Conservation (phyloP, 139 green algal genomes). For the Volvox reticuliferus region DNA sequence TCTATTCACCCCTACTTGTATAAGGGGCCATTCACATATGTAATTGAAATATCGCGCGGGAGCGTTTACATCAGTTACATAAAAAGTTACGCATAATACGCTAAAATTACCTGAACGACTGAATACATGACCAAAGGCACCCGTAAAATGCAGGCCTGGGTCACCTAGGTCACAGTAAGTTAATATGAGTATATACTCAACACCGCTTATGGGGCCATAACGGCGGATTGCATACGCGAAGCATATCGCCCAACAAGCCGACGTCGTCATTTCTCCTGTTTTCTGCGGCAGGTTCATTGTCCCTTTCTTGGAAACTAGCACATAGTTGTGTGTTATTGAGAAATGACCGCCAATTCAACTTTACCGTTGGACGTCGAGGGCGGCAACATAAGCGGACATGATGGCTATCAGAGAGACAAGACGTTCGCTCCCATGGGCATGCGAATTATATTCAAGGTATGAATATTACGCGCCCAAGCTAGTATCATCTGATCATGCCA, state of each 20-base stretch:
- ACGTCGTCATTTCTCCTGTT: neutral
- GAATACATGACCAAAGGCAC: too few relatives aligned
- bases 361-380: constrained; percentile 9
- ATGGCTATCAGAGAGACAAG: neutral
- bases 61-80: too few relatives aligned
- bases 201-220: neutral
- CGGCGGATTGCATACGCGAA: neutral
- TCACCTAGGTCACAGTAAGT: neutral
- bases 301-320: neutral
- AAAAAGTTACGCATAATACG: too few relatives aligned
- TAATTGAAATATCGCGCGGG: too few relatives aligned
- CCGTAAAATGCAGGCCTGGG: too few relatives aligned
- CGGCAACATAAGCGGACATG: neutral
- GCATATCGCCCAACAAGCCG: neutral
- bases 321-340: neutral
- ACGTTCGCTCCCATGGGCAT: constrained; percentile 37
- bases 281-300: too few relatives aligned
- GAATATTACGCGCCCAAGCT: too few relatives aligned
- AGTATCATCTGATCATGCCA: too few relatives aligned
- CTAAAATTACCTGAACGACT: too few relatives aligned
- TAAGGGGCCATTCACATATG: too few relatives aligned
- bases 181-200: neutral
- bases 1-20: too few relatives aligned
- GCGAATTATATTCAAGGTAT: constrained; percentile 57
- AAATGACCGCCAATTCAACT: neutral